phyloP scores from a whole-genome alignment of 345 rosid species.

The Eucalyptus tenuipes region DNA sequence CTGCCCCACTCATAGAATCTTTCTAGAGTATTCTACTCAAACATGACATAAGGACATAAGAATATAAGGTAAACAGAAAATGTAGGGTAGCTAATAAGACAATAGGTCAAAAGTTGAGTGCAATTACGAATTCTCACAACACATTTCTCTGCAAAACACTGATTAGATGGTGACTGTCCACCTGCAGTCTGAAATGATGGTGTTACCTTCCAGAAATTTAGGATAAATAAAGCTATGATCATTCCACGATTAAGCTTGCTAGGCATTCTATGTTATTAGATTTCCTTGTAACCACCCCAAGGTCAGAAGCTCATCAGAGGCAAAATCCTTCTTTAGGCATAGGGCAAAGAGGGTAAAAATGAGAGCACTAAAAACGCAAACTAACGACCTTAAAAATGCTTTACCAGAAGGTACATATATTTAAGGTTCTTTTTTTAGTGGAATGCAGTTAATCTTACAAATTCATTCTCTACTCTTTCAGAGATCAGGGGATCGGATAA shows the following conservation, averaged over 20 bases:
- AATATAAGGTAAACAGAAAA: not conserved
- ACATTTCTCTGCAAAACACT: not conserved
- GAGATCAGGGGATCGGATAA: not conserved
- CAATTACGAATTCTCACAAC: not conserved
- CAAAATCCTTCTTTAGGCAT: not conserved
- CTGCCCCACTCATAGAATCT: not conserved
- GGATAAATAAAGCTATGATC: not conserved
- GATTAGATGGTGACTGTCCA: not conserved
- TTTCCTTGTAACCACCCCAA: not conserved
- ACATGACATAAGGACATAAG: not conserved
- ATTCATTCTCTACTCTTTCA: not conserved
- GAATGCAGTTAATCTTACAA: not conserved
- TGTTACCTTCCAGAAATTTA: not conserved
- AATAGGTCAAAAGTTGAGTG: not conserved
- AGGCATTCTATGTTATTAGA: not conserved
- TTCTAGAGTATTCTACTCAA: not conserved
- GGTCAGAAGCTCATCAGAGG: not conserved
- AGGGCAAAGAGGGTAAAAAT: not conserved
- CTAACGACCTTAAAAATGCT: not conserved
- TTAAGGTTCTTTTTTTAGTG: not conserved
- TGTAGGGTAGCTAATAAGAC: not conserved
- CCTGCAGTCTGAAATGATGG: not conserved
- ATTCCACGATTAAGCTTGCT: not conserved
- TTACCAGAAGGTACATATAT: not conserved
- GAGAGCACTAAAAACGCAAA: not conserved